Conservation (phyloP, 1,284 basidiomycete genomes). For the Melampsora abietis-canadensis region DNA sequence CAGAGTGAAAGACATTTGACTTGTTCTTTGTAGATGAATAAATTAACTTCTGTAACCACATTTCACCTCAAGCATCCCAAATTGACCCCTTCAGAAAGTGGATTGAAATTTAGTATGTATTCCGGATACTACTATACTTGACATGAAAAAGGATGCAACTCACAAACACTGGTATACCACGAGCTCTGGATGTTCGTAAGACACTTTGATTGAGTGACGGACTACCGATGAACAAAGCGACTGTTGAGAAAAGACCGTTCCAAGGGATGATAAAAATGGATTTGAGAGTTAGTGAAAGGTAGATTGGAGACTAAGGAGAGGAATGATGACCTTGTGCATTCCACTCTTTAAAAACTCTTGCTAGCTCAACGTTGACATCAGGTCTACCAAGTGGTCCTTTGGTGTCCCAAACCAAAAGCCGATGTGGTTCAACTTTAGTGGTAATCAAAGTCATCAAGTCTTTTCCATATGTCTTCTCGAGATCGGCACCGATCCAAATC, state of each 20-base stretch:
- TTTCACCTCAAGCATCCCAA: slow-evolving; percentile 32
- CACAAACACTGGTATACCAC: slow-evolving; percentile 42
- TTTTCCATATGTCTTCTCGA: slow-evolving; percentile 66
- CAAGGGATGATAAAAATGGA: no score
- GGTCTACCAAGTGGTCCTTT: slow-evolving; percentile 67
- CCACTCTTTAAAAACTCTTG: slow-evolving; percentile 65
- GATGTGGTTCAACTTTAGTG: slow-evolving; percentile 65
- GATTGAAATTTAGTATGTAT: not conserved
- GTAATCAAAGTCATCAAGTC: slow-evolving; percentile 69
- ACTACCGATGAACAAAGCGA: slow-evolving; percentile 44
- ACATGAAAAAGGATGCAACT: not conserved
- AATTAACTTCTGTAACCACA: no score
- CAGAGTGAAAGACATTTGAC: no score
- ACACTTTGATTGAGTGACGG: slow-evolving; percentile 34
- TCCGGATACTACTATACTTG: not conserved
- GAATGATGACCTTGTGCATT: slow-evolving; percentile 63
- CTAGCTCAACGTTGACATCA: slow-evolving; percentile 70
- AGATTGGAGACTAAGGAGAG: not conserved
- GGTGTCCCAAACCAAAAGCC: slow-evolving; percentile 69
- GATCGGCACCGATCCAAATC: slow-evolving; percentile 66
- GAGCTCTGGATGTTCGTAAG: slow-evolving; percentile 34
- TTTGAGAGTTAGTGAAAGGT: not conserved
- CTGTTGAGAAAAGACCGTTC: slow-evolving; percentile 5
- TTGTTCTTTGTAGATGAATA: no score
- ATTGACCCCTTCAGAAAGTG: slow-evolving; percentile 30